Conservation (phyloP, 306 rosid genomes). For the Vachellia collinsii region DNA sequence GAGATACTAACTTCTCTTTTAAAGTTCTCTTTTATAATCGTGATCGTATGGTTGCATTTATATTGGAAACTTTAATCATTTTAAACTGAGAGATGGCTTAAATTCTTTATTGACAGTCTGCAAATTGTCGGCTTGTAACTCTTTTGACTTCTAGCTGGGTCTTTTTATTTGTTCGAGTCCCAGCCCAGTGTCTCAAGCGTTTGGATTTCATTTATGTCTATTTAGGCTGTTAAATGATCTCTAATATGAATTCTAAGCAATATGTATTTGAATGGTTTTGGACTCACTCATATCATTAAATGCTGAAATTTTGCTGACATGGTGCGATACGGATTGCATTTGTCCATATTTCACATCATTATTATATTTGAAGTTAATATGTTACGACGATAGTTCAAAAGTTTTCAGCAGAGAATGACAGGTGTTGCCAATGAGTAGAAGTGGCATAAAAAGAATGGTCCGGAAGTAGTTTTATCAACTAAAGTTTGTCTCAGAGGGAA, state of each 20-base stretch:
- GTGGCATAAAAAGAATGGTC: background rate
- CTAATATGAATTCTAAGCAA: background rate
- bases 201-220: background rate
- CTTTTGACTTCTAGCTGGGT: background rate
- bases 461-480: background rate
- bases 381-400: background rate
- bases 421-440: background rate
- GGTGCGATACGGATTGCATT: background rate
- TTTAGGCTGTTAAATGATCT: background rate
- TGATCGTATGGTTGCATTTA: background rate
- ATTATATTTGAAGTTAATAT: background rate
- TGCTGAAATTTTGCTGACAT: background rate
- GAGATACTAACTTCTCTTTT: too few species aligned
- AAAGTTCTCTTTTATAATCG: background rate
- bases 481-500: background rate
- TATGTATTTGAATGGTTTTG: background rate
- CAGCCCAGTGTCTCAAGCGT: background rate
- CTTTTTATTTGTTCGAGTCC: background rate
- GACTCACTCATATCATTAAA: background rate
- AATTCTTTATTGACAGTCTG: too few species aligned
- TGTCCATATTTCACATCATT: conserved; percentile 1
- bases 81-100: background rate
- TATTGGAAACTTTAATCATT: background rate
- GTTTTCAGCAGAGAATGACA: background rate
- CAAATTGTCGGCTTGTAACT: background rate